Conservation (phyloP, 257 asterid genomes). For the Haberlea rhodopensis region DNA sequence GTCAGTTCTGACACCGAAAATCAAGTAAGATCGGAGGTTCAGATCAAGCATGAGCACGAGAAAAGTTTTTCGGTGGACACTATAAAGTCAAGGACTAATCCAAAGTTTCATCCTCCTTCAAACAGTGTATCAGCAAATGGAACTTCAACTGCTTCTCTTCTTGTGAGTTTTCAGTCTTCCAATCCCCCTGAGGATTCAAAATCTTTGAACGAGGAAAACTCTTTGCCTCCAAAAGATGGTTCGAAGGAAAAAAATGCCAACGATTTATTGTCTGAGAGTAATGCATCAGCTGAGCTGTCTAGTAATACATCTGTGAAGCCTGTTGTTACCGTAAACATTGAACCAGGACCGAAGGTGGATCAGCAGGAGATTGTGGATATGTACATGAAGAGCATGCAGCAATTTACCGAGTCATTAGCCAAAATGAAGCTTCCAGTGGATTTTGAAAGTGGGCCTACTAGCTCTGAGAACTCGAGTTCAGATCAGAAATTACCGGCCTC, state of each 20-base stretch:
- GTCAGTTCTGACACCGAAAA: conserved; percentile 60
- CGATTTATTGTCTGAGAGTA: conserved; percentile 40
- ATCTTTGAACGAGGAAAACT: conserved; percentile 40
- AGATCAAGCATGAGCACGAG: conserved; percentile 34
- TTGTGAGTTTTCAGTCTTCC: conserved; percentile 48
- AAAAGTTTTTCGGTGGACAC: conserved; percentile 39
- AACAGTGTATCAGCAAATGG: conserved; percentile 60
- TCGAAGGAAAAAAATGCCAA: conserved; percentile 37
- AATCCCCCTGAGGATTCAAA: conserved; percentile 46
- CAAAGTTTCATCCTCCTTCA: conserved; percentile 56
- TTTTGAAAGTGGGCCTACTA: conserved; percentile 63
- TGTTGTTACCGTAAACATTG: conserved; percentile 49
- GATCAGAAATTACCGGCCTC: conserved; percentile 70
- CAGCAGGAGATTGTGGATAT: conserved; percentile 96
- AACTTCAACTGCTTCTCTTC: conserved; percentile 43
- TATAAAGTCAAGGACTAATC: conserved; percentile 22
- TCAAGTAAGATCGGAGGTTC: conserved; percentile 44
- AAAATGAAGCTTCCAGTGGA: conserved; percentile 96
- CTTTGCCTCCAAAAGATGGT: conserved; percentile 43
- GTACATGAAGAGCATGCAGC: conserved; percentile 99
- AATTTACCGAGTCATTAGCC: conserved; percentile 83
- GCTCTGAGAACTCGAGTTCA: conserved; percentile 73
- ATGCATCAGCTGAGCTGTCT: conserved; percentile 34
- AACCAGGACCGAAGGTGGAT: conserved; percentile 67
- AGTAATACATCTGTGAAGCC: conserved; percentile 44